Base-by-base conservation (phyloP, 306 rosid genomes). In the Lablab purpureus region DNA sequence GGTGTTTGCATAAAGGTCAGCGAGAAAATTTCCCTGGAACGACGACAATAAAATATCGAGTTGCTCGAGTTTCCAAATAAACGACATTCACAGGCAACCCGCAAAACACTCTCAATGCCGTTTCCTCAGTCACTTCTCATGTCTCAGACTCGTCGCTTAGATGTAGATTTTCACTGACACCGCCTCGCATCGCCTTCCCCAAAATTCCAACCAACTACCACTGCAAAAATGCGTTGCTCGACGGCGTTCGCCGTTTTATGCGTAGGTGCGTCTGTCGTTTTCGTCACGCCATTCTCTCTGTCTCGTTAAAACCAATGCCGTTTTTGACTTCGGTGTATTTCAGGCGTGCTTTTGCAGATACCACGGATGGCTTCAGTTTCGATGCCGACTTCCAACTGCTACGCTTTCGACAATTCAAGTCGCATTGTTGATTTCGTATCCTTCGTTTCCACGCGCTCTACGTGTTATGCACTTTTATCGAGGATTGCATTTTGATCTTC, bases 401-500 rank as follows among this genome's bases (percentile, higher is more conserved):
- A 91, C 69, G 90, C 82, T 59, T 76, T 95, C 51, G 84, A 95
- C 40, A 89, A 95, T 73, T 86, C 97, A 28, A 95, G 99, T 85
- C 98, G 85, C 69, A 54, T 95, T 67, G 89, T 92, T 64, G 99
- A 95, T 88, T 95, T 92, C 75, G 99, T 92, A 92, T 92, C 97
- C 97, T 86, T 23, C 76, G 21, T 32, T 77, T 11, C 34, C 4
- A 54, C 51, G 3, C 22, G 45, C 66, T 87, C 32, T 64, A 30
- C 41, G 36, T 60, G 59, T 54, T 66, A 46, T 66, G 14, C 47
- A 25, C 63, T 80, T 63, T 73, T 68, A 30, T 71, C 71, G 9
- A 13, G 43, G 30, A 46, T 66, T 65, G 25, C 55, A 36, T 36
- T 76, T 46, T 27, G 15, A 2, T 51, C 5, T 62, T 82, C 27